phyloP scores from a whole-genome alignment of 129 eudicot genomes.

The Artemisia annua region DNA sequence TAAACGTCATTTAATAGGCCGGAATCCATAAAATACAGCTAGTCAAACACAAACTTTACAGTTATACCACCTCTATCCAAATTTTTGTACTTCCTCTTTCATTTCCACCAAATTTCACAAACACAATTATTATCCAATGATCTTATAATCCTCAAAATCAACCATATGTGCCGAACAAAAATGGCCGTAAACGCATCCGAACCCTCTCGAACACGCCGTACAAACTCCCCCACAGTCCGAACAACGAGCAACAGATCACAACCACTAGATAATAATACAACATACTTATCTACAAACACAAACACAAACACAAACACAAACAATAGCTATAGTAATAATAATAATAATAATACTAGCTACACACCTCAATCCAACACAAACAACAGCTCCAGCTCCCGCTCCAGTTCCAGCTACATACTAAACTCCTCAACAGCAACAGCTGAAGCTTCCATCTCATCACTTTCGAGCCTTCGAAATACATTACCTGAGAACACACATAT shows the following conservation, averaged over 20 bases:
- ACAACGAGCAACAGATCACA: no score
- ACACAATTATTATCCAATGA: no score
- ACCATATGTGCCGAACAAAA: slow-evolving; percentile 71
- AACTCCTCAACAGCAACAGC: slow-evolving; percentile 53
- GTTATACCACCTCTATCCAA: no score
- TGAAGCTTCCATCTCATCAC: slow-evolving; percentile 57
- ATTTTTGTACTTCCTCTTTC: no score
- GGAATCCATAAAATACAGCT: no score
- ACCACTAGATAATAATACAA: not conserved
- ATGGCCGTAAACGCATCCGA: slow-evolving; percentile 62
- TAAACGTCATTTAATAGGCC: no score
- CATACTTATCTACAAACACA: slow-evolving; percentile 16
- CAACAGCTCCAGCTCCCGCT: slow-evolving; percentile 11
- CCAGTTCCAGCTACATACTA: slow-evolving; percentile 36
- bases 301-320: not conserved
- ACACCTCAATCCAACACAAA: slow-evolving; percentile 8
- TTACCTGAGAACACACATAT: slow-evolving; percentile 73
- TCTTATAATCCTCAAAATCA: not conserved
- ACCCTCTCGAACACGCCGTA: slow-evolving; percentile 32
- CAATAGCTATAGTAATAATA: not conserved
- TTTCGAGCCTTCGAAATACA: slow-evolving; percentile 65
- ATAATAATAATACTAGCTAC: not conserved
- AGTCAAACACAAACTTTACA: no score
- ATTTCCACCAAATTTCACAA: no score
- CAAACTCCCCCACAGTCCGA: slow-evolving; percentile 20